Conservation (phyloP, 108 stramenopile species). For the Conticribra guillardii region DNA sequence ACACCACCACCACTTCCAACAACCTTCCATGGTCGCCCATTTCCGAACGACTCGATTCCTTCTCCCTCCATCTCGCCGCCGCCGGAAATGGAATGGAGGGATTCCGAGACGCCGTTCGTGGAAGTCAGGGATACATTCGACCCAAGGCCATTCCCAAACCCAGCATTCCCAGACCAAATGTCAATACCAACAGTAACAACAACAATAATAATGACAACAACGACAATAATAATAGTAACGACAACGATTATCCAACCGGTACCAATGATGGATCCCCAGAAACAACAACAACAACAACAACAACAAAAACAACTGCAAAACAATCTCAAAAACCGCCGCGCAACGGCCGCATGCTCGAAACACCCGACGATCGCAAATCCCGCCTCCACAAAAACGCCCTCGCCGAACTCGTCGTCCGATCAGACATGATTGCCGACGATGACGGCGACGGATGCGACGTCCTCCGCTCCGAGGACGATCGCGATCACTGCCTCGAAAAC, state of each 20-base stretch:
- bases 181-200: neutral
- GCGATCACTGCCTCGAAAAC: neutral
- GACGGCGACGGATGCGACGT: neutral
- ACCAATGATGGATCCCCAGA: neutral
- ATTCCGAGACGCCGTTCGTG: constrained; percentile 46
- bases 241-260: neutral
- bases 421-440: neutral
- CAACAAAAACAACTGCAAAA: neutral
- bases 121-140: constrained; percentile 36
- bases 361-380: neutral
- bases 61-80: too few species aligned
- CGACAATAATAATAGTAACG: neutral
- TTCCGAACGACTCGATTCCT: constrained; percentile 2
- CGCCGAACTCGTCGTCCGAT: neutral
- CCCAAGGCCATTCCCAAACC: constrained; percentile 2
- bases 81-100: constrained; percentile 21
- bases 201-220: neutral
- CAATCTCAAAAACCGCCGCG: neutral
- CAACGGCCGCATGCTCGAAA: neutral
- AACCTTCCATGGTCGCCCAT: constrained; percentile 46
- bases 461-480: neutral
- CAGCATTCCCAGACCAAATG: neutral
- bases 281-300: neutral
- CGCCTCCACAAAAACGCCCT: neutral
- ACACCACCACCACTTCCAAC: neutral